A percentile compares a stretch with the other conserved stretches of the same genome.
Conservation (phyloP, 1,284 basidiomycete species). For the Filobasidium uniguttulatum region DNA sequence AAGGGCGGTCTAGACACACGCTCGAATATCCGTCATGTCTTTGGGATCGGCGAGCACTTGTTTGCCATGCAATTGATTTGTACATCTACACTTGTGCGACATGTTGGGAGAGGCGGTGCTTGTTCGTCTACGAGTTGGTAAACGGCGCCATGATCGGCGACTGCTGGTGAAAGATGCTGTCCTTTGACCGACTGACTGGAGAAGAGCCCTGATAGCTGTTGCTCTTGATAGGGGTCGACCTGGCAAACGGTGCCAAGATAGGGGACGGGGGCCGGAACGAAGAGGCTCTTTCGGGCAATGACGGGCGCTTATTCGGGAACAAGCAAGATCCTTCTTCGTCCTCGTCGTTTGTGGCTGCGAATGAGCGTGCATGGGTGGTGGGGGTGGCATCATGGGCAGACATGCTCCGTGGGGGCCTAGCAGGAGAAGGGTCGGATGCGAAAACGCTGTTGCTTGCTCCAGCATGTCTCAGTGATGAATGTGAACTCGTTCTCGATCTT, state of each 20-base stretch:
- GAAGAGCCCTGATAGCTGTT: background rate
- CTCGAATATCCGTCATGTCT: background rate
- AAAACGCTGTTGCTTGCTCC: background rate
- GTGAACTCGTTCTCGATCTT: background rate
- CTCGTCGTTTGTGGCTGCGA: background rate
- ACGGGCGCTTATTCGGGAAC: background rate
- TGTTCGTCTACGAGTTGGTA: no score
- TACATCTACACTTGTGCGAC: no score
- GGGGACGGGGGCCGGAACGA: conserved; percentile 1
- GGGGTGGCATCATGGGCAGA: background rate
- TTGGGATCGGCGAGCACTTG: background rate
- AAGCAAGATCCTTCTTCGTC: background rate
- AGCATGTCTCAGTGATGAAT: background rate
- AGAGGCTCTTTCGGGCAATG: background rate
- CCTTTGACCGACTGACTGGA: background rate
- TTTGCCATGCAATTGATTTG: no score
- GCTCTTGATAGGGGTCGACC: background rate
- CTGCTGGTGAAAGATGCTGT: conserved; percentile 4
- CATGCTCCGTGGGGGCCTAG: no score
- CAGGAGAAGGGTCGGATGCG: background rate
- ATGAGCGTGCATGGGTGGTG: background rate
- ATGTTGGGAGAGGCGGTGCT: no score
- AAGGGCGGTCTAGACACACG: background rate
- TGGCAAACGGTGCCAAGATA: conserved; percentile 5
- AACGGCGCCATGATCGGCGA: conserved; percentile 13